Percentiles rank a stretch among this genome's conserved stretches.
Conservation (phyloP, 2,329 filamentous ascomycete genomes). For the Colletotrichum echinochloae region DNA sequence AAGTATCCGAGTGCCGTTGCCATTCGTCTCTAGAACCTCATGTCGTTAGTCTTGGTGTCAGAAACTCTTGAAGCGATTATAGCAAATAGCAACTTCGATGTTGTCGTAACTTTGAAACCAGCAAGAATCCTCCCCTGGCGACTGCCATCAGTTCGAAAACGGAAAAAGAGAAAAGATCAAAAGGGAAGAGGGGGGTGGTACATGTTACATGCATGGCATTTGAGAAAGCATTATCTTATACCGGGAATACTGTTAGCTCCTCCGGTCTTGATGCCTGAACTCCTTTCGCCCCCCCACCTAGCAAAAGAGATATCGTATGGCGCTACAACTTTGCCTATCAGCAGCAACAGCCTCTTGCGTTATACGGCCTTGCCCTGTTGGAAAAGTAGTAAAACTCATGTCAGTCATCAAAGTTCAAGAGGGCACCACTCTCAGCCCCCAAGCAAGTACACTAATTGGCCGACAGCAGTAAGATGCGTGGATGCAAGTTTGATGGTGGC, state of each 20-base stretch:
- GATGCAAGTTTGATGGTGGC: background rate
- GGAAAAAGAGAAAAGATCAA: conserved; percentile 48
- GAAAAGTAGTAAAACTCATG: background rate
- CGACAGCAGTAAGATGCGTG: background rate
- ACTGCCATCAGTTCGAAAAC: conserved; percentile 43
- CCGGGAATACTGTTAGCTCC: background rate
- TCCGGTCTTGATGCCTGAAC: background rate
- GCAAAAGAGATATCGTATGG: background rate
- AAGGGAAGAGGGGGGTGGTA: conserved; percentile 45
- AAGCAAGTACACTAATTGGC: background rate
- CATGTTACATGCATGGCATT: conserved; percentile 41
- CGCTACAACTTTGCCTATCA: background rate
- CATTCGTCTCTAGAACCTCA: background rate
- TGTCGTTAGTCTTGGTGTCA: background rate
- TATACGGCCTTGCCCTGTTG: too few species aligned
- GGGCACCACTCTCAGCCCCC: background rate
- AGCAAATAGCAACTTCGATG: conserved; percentile 50
- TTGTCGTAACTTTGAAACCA: conserved; percentile 63
- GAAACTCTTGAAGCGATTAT: background rate
- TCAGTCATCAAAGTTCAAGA: background rate
- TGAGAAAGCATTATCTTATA: conserved; percentile 11
- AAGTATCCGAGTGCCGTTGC: background rate
- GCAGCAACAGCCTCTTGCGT: background rate
- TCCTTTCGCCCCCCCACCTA: background rate
- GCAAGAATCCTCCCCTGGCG: conserved; percentile 49